Base-by-base conservation (phyloP, 164 flowering plant genomes). In the Aristolochia californica region DNA sequence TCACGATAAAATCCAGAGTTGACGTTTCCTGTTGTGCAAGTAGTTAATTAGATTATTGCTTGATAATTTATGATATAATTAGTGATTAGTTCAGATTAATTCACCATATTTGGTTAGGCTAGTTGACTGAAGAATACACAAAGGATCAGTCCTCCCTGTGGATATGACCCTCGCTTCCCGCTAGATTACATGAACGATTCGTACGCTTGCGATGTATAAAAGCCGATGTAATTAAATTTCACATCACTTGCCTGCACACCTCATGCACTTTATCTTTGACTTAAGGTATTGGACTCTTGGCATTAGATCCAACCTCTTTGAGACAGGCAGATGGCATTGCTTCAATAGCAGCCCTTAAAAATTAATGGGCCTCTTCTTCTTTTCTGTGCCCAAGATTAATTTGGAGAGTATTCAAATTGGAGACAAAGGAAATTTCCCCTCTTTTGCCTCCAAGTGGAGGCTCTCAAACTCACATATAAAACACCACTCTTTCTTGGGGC, bases 281-380 rank as follows among this genome's bases (percentile, higher is more conserved):
- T 79, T 85, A 64, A 91, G 93, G 61, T 91, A 57, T 60, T 34
- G 77, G 66, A 16, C 66, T 67, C 24, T 60, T 53, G 30, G 56
- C 73, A 66, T 61, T 70, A 30, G 17, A 60, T 43, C 81, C 74
- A 67, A 80, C 80, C 74, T 87, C 91, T 71, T 69, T 74, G 16
- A 86, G 79, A 66, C 85, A 85, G 58, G 73, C 70, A 56, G 91
- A 79, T 72, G 88, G 96, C 96, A 91, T 84, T 49, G 77, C 68
- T 62, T 88, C 95, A 60, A 91, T 76, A 28, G 81, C 87, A 78
- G 72, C 82, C 81, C 97, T 83, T 61, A 91, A 68, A 74, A 91
- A 91, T 62, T 91, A 97, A 74, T 91, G 98, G 14, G 98, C 97
- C 71, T 91, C 98, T 69, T 79, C 83, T 62, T 77, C 77, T 56